Conservation (phyloP, 1,284 basidiomycete species). For the Fomitopsis schrenkii region DNA sequence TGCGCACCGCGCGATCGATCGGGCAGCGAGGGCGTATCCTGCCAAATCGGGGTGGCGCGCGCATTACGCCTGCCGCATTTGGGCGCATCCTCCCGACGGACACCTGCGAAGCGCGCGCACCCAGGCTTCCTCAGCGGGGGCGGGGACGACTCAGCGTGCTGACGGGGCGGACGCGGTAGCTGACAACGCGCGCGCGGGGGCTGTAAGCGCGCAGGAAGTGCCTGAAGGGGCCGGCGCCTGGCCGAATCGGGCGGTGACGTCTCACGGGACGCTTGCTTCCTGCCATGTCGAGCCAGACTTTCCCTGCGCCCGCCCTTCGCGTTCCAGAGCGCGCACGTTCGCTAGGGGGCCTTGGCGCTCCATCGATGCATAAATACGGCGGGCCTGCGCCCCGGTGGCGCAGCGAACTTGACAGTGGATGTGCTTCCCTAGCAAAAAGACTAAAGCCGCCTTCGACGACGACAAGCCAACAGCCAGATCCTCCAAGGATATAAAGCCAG, state of each 20-base stretch:
- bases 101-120: background rate
- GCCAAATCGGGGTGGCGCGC: background rate
- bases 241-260: background rate
- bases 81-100: background rate
- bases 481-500: conserved; percentile 11
- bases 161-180: background rate
- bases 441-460: conserved; percentile 32
- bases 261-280: background rate
- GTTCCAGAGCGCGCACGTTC: background rate
- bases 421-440: conserved; percentile 40
- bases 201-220: background rate
- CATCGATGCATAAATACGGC: conserved; percentile 1
- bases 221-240: background rate
- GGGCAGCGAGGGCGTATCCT: background rate
- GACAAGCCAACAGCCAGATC: conserved; percentile 16
- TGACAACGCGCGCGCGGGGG: background rate
- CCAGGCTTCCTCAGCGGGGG: background rate
- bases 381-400: background rate
- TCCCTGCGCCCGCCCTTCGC: background rate
- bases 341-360: background rate
- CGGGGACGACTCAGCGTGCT: background rate
- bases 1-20: background rate
- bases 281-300: background rate
- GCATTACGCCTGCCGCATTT: background rate
- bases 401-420: conserved; percentile 22